Evolutionary conservation across 495 filamentous ascomycete genomes (phyloP).

Genomic region (Bombardia bombarda): DNA sequence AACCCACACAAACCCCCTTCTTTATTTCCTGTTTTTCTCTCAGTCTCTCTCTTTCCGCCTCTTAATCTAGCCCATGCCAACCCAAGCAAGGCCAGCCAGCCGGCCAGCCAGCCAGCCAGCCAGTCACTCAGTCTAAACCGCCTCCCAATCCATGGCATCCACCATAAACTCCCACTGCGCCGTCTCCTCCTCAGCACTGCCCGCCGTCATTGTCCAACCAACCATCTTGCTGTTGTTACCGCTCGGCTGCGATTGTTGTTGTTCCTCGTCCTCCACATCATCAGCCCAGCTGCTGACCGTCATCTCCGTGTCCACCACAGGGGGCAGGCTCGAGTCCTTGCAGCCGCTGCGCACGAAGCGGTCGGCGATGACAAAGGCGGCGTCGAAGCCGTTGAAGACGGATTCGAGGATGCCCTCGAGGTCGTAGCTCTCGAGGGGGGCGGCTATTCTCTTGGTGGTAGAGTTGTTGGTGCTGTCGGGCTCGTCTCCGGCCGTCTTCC

Average conservation of each 20-base stretch:
- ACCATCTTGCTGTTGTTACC: conserved; percentile 5
- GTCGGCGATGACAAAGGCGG: conserved; percentile 23
- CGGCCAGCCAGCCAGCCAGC: no score
- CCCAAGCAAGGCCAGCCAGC: no score
- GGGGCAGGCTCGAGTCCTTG: not conserved
- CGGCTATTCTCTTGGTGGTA: conserved; percentile 26
- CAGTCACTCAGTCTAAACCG: conserved; percentile 26
- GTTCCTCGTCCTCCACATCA: not conserved
- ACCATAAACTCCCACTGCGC: conserved; percentile 53
- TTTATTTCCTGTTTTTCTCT: no score
- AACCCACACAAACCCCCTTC: no score
- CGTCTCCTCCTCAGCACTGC: conserved; percentile 17
- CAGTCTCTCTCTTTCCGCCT: no score
- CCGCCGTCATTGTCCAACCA: conserved; percentile 6
- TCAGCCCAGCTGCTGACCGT: no score
- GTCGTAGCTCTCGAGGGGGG: conserved; percentile 46
- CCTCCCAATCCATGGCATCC: conserved; percentile 61
- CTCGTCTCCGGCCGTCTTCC: conserved; percentile 53
- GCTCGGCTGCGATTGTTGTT: no score
- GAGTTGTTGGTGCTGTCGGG: conserved; percentile 27
- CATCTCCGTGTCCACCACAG: no score
- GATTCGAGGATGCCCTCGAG: conserved; percentile 44
- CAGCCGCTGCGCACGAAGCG: conserved; percentile 9
- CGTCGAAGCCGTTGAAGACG: conserved; percentile 33
- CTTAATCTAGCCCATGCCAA: no score